Percentiles rank a stretch among this genome's conserved stretches.
Conservation (phyloP, 805 yeast species). For the Nakazawaea anatomiae region DNA sequence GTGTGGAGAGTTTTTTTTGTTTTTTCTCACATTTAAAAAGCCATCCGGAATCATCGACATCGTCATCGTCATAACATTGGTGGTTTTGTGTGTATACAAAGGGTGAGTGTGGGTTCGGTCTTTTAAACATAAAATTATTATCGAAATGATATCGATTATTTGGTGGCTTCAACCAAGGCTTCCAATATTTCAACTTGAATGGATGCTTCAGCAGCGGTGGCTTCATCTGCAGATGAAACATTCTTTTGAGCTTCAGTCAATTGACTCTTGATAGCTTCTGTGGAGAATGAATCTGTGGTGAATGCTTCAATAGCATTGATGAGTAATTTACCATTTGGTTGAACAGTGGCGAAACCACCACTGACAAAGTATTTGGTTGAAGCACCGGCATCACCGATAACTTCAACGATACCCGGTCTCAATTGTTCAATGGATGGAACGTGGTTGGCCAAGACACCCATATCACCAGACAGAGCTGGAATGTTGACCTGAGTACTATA, state of each 20-base stretch:
- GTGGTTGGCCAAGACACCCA: slow-evolving; percentile 97
- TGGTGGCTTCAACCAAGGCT: slow-evolving; percentile 81
- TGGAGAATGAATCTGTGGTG: slow-evolving; percentile 81
- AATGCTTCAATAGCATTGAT: slow-evolving; percentile 95
- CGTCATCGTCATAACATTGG: no score
- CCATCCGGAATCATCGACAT: no score
- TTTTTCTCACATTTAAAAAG: no score
- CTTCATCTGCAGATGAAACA: slow-evolving; percentile 76
- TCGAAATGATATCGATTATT: slow-evolving; percentile 29
- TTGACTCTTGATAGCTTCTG: slow-evolving; percentile 70
- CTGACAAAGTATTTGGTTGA: slow-evolving; percentile 78
- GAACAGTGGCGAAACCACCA: slow-evolving; percentile 95
- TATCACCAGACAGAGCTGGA: slow-evolving; percentile 92
- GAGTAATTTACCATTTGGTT: slow-evolving; percentile 86
- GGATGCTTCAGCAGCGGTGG: slow-evolving; percentile 88
- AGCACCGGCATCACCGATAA: slow-evolving; percentile 68
- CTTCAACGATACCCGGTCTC: slow-evolving; percentile 91
- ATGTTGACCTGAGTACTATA: slow-evolving; percentile 74
- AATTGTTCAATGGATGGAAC: slow-evolving; percentile 96
- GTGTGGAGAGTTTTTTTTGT: no score
- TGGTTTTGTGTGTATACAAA: no score
- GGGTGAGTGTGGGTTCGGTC: slow-evolving; percentile 10
- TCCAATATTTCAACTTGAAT: slow-evolving; percentile 95
- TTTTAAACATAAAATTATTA: neutral
- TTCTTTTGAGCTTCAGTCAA: slow-evolving; percentile 94